Evolutionary conservation across 2,329 filamentous ascomycete species (phyloP).

Genomic region (Ceratocystis huliohia): DNA sequence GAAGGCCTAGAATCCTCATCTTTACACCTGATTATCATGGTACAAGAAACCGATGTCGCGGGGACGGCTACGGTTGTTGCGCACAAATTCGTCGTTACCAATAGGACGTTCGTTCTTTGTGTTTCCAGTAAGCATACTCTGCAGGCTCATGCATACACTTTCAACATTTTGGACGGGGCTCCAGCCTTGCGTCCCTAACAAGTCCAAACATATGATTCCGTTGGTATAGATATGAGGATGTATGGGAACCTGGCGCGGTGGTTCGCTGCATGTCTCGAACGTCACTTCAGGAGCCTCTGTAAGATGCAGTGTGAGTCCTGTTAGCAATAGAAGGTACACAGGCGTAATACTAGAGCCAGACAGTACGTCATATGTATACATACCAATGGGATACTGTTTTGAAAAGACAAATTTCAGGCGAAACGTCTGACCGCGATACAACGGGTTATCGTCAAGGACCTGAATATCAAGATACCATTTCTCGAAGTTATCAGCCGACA

Average conservation of each 20-base stretch:
- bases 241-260: conserved; percentile 59
- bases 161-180: conserved; percentile 94
- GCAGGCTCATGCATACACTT: conserved; percentile 90
- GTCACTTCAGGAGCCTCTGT: conserved; percentile 88
- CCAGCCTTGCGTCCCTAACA: conserved; percentile 81
- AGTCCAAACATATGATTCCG: conserved; percentile 93
- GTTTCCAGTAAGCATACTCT: conserved; percentile 97
- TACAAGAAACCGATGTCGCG: conserved; percentile 89
- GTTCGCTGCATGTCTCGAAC: conserved; percentile 53
- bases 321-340: background rate
- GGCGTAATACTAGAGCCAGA: background rate
- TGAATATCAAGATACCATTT: conserved; percentile 88
- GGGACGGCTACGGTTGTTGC: conserved; percentile 63
- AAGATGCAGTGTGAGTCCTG: background rate
- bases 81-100: conserved; percentile 81
- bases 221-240: conserved; percentile 98
- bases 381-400: conserved; percentile 80
- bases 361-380: conserved; percentile 20
- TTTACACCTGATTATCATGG: conserved; percentile 68
- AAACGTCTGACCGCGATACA: conserved; percentile 71
- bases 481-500: conserved; percentile 68
- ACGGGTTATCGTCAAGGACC: conserved; percentile 78
- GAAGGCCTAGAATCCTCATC: background rate
- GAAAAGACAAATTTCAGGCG: conserved; percentile 80
- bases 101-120: conserved; percentile 79